Base-by-base conservation (phyloP, 2,329 filamentous ascomycete genomes). In the Aspergillus thermomutatus region DNA sequence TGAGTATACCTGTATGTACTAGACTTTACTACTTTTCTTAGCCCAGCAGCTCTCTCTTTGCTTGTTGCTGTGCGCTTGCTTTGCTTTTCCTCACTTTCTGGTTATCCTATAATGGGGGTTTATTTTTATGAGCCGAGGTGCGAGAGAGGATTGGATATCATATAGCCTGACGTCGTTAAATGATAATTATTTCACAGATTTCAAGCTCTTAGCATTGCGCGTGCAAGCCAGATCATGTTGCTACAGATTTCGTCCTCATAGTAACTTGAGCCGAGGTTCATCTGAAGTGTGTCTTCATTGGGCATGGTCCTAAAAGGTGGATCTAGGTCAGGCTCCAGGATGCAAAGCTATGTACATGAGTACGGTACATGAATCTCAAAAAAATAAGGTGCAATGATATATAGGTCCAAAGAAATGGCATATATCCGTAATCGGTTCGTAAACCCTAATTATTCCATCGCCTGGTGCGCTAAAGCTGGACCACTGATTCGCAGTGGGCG, bases 341-440 rank as follows among this genome's bases (percentile, higher is more conserved):
- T 57, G 26, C 47, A 60, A 50, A 50, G 31, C 53, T 50, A 53
- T 59, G 60, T 60, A 54, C 37, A 61, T 46, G 55, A 56, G 57
- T 57, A 55, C 50, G 63, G 51, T 49, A 53, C 45, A 53, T 54
- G 46, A 19, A 52, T 56, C 54, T 47, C 17, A 51, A 25, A 43
- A 45, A 49, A 46, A 49, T 25, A 52, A 50, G 37, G 56, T 53
- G 26, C 34, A 49, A 52, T 25, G 41, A 55, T 47, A 50, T 45
- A 50, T 49, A 53, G 52, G 37, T 52, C 31, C 51, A 45, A 46
- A 26, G 26, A 54, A 52, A 55, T 43, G 45, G 48, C 49, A 59
- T 61, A 60, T 60, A 56, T 61, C 58, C 58, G 56, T 62, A 41
- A 54, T 52, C 50, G 57, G 63, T 64, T 46, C 59, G 54, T 64